Evolutionary conservation across 202 grass and related monocot species (phyloP), one percentile per base, ranked within the genome.

Genomic region (Brachypodium distachyon): DNA sequence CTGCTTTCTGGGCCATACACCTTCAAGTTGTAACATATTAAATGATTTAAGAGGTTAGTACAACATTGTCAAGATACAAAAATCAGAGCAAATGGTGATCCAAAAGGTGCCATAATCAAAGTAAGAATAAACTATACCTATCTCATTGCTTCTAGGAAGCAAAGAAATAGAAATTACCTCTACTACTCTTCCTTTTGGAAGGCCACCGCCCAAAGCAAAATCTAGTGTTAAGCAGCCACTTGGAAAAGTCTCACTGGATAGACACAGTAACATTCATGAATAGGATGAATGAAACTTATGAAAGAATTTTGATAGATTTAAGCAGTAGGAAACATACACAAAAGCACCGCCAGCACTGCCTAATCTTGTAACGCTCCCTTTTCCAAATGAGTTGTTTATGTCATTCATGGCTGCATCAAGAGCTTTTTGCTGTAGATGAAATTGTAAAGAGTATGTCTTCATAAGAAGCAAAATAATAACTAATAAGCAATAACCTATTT

Each of bases 131-230:
- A 52, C 46, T n/a, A 53, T 39, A 16, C 7, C 2, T 39, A 12
- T 21, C 33, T 29, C 47, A 13, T 33, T 69, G 48, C 12, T 7
- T 32, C 28, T 53, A n/a, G 48, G 21, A 55, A 64, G 28, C 41
- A 75, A 39, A 83, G 21, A 56, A 54, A 46, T 33, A 82, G 7
- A 82, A 84, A 79, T 75, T 87, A 98, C 96, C 96, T 99, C 96
- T 39, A 99, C 96, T 78, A 99, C 76, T 87, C 91, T 92, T 95
- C 96, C 96, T 95, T 88, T 99, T 18, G 96, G 96, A 71, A 99
- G 82, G 36, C 96, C 91, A 36, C 92, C 96, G 33, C 91, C 91
- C 70, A 99, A 47, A 81, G 91, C 96, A 87, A 99, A 99, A 90
- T 99, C 96, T 76, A 95, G 87, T 57, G 96, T 95, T 73, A 99